Percentiles rank a stretch among this genome's conserved stretches.
These are phyloP conservation scores for Corylus heterophylla DNA, from an alignment of 306 rosid species.

Conservation along the genomic window DNA sequence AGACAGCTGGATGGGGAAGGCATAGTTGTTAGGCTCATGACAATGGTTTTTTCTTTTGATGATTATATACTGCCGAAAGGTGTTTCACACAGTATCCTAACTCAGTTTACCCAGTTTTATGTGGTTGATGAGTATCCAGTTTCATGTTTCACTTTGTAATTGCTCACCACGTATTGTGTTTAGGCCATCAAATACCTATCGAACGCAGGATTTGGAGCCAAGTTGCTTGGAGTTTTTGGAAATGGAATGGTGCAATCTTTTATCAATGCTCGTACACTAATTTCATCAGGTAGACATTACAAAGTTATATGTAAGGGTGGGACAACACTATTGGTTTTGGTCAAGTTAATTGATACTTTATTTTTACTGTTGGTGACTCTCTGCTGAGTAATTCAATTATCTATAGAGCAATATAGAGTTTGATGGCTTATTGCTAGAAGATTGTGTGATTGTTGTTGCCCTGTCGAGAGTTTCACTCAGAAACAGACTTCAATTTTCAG, in stretches of 20 bases:
- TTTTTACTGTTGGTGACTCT: background rate
- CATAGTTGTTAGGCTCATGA: background rate
- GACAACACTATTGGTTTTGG: background rate
- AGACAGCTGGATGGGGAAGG: background rate
- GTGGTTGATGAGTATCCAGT: conserved; percentile 5
- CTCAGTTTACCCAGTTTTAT: conserved; percentile 23
- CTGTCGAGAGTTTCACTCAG: background rate
- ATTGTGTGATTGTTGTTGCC: background rate
- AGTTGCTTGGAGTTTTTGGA: conserved; percentile 81
- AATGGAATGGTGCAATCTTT: conserved; percentile 94
- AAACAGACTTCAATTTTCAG: background rate
- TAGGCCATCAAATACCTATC: conserved; percentile 91
- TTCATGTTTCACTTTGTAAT: conserved; percentile 26
- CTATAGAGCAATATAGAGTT: background rate
- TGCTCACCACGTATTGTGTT: conserved; percentile 38
- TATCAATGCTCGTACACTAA: conserved; percentile 70
- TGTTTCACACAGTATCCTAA: conserved; percentile 16
- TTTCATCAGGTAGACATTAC: conserved; percentile 56
- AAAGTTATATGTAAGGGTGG: conserved; percentile 14
- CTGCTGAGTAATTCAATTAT: background rate
- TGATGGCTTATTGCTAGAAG: background rate
- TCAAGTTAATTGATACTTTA: background rate
- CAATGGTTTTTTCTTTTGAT: background rate
- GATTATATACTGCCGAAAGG: background rate
- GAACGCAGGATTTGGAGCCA: conserved; percentile 94